Percentiles rank a stretch among this genome's conserved stretches.
These are phyloP conservation scores for Dillenia turbinata DNA, from an alignment of 164 flowering plant species.

Conservation along the genomic window DNA sequence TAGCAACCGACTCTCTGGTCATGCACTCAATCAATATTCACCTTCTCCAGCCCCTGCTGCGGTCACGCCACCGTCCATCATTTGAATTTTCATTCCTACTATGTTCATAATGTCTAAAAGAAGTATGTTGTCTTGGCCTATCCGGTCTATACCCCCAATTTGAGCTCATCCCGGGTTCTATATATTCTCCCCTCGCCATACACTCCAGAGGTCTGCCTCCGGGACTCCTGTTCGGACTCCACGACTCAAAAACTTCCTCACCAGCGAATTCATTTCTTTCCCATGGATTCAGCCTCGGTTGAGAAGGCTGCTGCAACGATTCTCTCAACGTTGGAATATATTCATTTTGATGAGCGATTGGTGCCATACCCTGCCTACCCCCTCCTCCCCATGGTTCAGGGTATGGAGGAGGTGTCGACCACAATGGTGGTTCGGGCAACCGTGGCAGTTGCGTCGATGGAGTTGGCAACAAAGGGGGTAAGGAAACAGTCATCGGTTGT, in stretches of 20 bases:
- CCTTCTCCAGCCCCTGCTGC: conserved; percentile 29
- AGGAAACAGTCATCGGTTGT: conserved; percentile 1
- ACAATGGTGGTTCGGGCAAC: conserved; percentile 16
- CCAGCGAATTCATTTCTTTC: conserved; percentile 29
- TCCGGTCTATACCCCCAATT: conserved; percentile 28
- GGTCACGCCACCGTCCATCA: conserved; percentile 13
- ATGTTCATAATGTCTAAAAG: conserved; percentile 25
- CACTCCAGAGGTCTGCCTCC: conserved; percentile 18
- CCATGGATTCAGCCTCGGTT: conserved; percentile 16
- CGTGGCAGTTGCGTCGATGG: conserved; percentile 8
- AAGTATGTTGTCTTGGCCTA: conserved; percentile 28
- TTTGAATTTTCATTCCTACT: background rate
- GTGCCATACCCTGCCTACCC: conserved; percentile 21
- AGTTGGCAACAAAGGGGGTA: conserved; percentile 5
- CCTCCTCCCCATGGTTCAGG: conserved; percentile 12
- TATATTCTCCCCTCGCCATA: conserved; percentile 13
- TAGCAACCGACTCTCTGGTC: no score
- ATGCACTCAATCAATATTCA: no score
- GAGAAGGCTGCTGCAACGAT: conserved; percentile 9
- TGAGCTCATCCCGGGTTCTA: conserved; percentile 19
- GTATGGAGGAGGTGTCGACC: conserved; percentile 4
- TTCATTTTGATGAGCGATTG: conserved; percentile 20
- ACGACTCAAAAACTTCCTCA: conserved; percentile 41
- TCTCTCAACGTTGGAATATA: conserved; percentile 19
- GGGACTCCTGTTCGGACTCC: conserved; percentile 61